Base-by-base conservation (phyloP, 352 stramenopile species). In the Pythium chondricola region DNA sequence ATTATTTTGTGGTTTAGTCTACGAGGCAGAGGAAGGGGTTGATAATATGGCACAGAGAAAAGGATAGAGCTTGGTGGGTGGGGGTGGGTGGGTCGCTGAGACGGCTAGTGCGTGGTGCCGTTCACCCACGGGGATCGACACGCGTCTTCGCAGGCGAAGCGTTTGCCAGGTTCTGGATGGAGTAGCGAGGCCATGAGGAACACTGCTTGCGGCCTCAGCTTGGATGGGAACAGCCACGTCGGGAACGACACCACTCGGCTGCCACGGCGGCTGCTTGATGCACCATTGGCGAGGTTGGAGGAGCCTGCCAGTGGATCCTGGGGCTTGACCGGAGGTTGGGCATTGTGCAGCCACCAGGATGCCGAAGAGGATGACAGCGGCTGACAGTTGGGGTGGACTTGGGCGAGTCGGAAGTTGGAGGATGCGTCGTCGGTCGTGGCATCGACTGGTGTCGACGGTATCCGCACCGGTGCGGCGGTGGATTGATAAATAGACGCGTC, bases 181-280 rank as follows among this genome's bases (percentile, higher is more conserved):
- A 95, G 68, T 49, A 95, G 64, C 27, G 71, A 83, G 17, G 73
- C 62, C 47, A 95, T 66, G 27, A 95, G 41, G 39, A 83, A 83
- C 18, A 80, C 71, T 2, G 80, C 76, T 9, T 67, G 30, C 3
- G 78, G 66, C 4, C 73, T 85, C 47, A 95, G 65, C 53, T 73
- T 76, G 13, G 74, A 58, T 10, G 85, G 82, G 61, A 95, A 95
- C 20, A 95, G 76, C 83, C 85, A 95, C 36, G 67, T 64, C 8
- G 85, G 85, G 51, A 89, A 95, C 5, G 67, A 60, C 32, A 90
- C 71, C 5, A 69, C 60, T 27, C 63, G 66, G 44, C 58, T 74
- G 24, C 63, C 63, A 36, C 69, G 63, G 9, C 66, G 61, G 21
- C 52, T 56, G 11, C 45, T 73, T 33, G 51, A 32, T n/a, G 52